These are phyloP conservation scores for Yamadazyma sp. DNA, from an alignment of 805 yeast species.

Conservation along the genomic window DNA sequence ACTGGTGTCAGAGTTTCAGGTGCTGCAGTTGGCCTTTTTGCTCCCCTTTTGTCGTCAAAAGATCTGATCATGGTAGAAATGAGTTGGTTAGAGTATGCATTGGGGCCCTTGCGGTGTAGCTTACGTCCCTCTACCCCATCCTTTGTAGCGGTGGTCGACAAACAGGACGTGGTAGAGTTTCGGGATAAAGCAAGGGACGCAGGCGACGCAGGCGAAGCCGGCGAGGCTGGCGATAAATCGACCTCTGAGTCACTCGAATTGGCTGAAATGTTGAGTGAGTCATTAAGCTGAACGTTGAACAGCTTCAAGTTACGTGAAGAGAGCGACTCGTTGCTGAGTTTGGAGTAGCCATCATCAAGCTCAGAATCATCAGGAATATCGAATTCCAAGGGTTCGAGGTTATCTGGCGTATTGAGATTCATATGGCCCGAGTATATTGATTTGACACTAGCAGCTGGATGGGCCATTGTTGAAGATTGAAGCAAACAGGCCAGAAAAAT, in stretches of 20 bases:
- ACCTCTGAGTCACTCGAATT: conserved; percentile 6
- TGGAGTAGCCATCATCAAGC: conserved; percentile 10
- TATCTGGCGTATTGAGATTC: conserved; percentile 27
- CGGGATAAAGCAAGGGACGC: conserved; percentile 59
- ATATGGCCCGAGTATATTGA: conserved; percentile 38
- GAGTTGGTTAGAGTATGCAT: conserved; percentile 33
- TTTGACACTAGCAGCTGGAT: conserved; percentile 43
- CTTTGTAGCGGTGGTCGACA: conserved; percentile 73
- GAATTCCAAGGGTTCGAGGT: conserved; percentile 20
- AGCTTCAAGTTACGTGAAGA: conserved; percentile 22
- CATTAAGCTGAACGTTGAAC: conserved; percentile 1
- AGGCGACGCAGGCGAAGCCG: conserved; percentile 34
- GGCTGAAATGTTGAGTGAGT: not conserved
- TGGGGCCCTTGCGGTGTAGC: conserved; percentile 45
- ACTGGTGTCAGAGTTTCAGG: conserved; percentile 5
- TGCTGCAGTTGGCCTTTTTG: not conserved
- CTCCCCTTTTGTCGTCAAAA: conserved; percentile 6
- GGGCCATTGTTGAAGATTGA: conserved; percentile 28
- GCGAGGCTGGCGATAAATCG: conserved; percentile 28
- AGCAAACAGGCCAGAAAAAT: not conserved
- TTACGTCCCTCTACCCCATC: conserved; percentile 70
- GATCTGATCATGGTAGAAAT: conserved; percentile 19
- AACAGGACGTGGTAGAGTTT: conserved; percentile 60
- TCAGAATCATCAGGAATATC: conserved; percentile 8
- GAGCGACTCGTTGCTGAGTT: conserved; percentile 14